Evolutionary conservation across 495 filamentous ascomycete genomes (phyloP).

Genomic region (Astrocystis sublimbata): DNA sequence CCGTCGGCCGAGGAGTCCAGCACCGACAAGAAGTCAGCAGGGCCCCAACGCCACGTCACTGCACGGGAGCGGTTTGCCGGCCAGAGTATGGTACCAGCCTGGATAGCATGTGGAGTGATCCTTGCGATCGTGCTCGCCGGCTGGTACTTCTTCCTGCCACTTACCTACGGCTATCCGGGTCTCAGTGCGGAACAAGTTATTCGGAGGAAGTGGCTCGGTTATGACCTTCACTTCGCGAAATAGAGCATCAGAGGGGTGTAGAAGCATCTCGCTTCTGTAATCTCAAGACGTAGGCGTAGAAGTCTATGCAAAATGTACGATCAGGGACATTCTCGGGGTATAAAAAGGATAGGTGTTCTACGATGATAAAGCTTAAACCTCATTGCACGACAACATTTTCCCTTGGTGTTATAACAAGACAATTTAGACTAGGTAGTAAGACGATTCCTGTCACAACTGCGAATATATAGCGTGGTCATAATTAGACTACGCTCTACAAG

Average conservation of each 20-base stretch:
- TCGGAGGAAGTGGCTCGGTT: conserved; percentile 90
- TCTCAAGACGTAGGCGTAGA: neutral
- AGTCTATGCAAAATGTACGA: conserved; percentile 10
- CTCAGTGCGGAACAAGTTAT: conserved; percentile 77
- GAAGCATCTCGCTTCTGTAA: neutral
- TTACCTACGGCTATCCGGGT: conserved; percentile 96
- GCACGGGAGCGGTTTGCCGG: conserved; percentile 76
- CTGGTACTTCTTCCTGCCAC: conserved; percentile 89
- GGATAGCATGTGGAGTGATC: conserved; percentile 75
- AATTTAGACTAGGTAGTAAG: conserved; percentile 2
- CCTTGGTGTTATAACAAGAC: neutral
- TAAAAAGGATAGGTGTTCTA: conserved; percentile 9
- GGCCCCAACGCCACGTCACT: conserved; percentile 57
- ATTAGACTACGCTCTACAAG: too few species aligned
- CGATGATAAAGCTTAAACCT: conserved; percentile 1
- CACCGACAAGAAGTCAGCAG: conserved; percentile 51
- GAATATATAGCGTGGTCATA: neutral
- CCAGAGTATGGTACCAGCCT: conserved; percentile 75
- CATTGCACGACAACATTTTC: conserved; percentile 2
- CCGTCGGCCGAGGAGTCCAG: conserved; percentile 56
- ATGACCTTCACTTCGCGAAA: conserved; percentile 98
- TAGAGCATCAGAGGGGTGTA: conserved; percentile 41
- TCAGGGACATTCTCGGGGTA: neutral
- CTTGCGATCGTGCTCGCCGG: conserved; percentile 67
- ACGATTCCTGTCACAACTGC: neutral